Evolutionary conservation across 2,329 filamentous ascomycete genomes (phyloP).

Genomic region (Neocucurbitaria cava): DNA sequence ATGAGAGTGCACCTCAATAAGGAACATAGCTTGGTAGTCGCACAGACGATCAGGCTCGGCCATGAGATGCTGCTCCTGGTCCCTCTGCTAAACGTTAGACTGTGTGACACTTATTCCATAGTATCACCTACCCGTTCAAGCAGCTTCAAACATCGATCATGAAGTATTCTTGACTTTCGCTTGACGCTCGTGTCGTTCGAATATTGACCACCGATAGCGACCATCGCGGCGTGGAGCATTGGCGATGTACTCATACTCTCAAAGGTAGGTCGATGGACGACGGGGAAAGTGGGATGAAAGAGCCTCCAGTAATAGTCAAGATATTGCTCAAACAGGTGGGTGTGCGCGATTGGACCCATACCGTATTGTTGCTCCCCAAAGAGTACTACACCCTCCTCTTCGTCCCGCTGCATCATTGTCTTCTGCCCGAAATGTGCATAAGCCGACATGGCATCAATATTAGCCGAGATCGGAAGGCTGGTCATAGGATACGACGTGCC

Average conservation of each 20-base stretch:
- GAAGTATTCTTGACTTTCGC: conserved; percentile 47
- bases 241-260: conserved; percentile 45
- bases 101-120: not conserved
- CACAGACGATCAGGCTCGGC: conserved; percentile 42
- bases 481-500: conserved; percentile 34
- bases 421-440: conserved; percentile 39
- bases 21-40: conserved; percentile 54
- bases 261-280: conserved; percentile 53
- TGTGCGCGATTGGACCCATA: conserved; percentile 45
- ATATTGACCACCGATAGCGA: conserved; percentile 53
- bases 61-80: conserved; percentile 24
- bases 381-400: conserved; percentile 43
- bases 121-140: conserved; percentile 40
- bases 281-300: conserved; percentile 54
- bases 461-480: conserved; percentile 25
- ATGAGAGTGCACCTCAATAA: conserved; percentile 53
- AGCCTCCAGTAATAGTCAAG: conserved; percentile 55
- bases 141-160: conserved; percentile 52
- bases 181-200: conserved; percentile 44
- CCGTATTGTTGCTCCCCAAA: conserved; percentile 47
- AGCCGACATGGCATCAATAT: conserved; percentile 29
- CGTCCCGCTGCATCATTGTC: conserved; percentile 45
- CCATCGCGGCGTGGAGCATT: conserved; percentile 54
- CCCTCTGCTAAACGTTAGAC: conserved; percentile 35
- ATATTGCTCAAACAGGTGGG: conserved; percentile 48